Percentiles rank a stretch among this genome's conserved stretches.
These are phyloP conservation scores for Sporothrix brunneoviolacea DNA, from an alignment of 2,329 filamentous ascomycete species.

Conservation along the genomic window DNA sequence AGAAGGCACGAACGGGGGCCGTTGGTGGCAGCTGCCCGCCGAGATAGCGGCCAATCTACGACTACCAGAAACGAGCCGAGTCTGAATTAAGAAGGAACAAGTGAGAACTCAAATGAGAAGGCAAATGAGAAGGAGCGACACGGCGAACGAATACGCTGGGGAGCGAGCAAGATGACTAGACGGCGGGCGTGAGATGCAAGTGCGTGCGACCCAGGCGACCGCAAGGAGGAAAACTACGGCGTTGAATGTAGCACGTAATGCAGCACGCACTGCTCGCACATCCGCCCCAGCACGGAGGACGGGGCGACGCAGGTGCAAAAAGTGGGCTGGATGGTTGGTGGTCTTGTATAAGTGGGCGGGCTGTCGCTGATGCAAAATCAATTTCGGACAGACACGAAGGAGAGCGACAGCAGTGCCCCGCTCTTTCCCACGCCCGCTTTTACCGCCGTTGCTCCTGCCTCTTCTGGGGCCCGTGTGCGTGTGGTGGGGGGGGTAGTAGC, in stretches of 20 bases:
- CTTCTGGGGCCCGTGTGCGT: not conserved
- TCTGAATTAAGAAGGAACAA: conserved; percentile 8
- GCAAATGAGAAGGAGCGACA: not conserved
- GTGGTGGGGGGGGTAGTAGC: no score
- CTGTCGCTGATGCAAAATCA: no score
- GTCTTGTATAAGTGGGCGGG: no score
- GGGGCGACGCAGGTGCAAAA: no score
- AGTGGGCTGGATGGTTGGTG: no score
- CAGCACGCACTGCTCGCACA: not conserved
- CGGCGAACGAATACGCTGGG: not conserved
- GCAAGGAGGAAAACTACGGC: conserved; percentile 10
- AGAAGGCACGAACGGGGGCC: not conserved
- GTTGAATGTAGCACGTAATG: conserved; percentile 6
- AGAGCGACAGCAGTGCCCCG: not conserved
- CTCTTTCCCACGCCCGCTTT: conserved; percentile 1
- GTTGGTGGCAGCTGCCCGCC: conserved; percentile 4
- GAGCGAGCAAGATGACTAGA: not conserved
- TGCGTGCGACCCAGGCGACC: no score
- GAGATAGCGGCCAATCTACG: conserved; percentile 4
- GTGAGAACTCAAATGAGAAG: not conserved
- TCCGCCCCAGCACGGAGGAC: not conserved
- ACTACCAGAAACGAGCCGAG: not conserved
- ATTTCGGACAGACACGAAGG: no score
- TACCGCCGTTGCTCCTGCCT: not conserved
- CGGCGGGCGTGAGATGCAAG: conserved; percentile 1